These are phyloP conservation scores for Phytophthora megakarya DNA, from an alignment of 352 stramenopile species.

Conservation along the genomic window DNA sequence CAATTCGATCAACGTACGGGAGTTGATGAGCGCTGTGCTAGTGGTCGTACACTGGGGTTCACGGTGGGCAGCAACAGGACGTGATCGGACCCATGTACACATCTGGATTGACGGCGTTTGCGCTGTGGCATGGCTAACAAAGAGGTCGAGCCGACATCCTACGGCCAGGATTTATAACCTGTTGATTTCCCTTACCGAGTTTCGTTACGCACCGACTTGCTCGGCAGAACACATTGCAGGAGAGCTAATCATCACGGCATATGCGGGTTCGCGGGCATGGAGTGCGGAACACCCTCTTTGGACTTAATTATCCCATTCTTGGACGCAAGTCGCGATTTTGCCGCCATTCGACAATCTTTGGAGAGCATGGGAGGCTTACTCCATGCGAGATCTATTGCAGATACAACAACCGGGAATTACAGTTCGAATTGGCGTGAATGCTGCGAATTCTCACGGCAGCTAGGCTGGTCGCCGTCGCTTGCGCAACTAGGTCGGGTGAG, in stretches of 20 bases:
- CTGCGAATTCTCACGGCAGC: neutral
- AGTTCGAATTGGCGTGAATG: constrained; percentile 3
- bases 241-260: constrained; percentile 9
- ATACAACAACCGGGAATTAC: constrained; percentile 7
- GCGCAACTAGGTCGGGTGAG: too few relatives aligned
- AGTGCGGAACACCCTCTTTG: constrained; percentile 6
- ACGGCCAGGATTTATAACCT: constrained; percentile 3
- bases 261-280: constrained; percentile 18
- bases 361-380: constrained; percentile 4
- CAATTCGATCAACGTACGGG: constrained; percentile 22
- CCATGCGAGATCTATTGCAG: neutral
- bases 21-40: constrained; percentile 4
- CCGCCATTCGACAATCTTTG: constrained; percentile 24
- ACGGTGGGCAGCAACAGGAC: neutral
- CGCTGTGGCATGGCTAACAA: neutral
- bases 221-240: constrained; percentile 11
- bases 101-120: constrained; percentile 15
- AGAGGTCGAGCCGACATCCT: neutral
- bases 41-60: constrained; percentile 7
- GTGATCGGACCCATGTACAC: neutral
- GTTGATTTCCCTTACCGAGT: constrained; percentile 9
- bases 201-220: constrained; percentile 2
- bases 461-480: constrained; percentile 15
- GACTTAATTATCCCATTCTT: constrained; percentile 23
- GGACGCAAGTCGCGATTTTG: constrained; percentile 9